phyloP scores from a whole-genome alignment of 495 filamentous ascomycete genomes.

The Aspergillus sclerotioniger region DNA sequence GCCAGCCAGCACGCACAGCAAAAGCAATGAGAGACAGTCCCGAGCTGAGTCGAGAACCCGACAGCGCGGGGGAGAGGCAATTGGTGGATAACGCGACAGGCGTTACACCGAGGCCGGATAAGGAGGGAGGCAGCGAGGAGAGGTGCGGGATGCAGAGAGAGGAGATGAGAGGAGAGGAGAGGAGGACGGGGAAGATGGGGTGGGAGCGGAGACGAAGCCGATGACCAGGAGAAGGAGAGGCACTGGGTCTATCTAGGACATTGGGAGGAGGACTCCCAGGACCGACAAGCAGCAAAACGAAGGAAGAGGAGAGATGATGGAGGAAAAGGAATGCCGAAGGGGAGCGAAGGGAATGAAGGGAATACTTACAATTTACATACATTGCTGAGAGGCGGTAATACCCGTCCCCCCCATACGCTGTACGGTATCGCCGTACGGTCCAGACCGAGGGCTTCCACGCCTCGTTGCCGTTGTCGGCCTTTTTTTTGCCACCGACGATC shows the following conservation, averaged over 20 bases:
- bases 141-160: neutral
- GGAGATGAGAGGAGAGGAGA: neutral
- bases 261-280: too few relatives aligned
- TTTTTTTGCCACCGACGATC: neutral
- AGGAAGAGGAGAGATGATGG: neutral
- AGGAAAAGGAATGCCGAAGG: neutral
- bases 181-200: neutral
- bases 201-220: neutral
- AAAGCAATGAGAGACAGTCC: conserved; percentile 13
- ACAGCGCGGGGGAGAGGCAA: conserved; percentile 16
- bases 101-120: conserved; percentile 4
- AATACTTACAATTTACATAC: too few relatives aligned
- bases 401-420: neutral
- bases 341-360: neutral
- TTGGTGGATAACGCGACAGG: conserved; percentile 13
- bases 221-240: conserved; percentile 3
- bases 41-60: conserved; percentile 3
- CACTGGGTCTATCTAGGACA: too few relatives aligned
- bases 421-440: neutral
- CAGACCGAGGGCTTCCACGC: neutral
- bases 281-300: too few relatives aligned
- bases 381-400: neutral
- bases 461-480: neutral
- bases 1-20: conserved; percentile 7
- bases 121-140: conserved; percentile 2